A percentile compares a stretch with the other conserved stretches of the same genome.
Evolutionary conservation across 164 flowering plant species (phyloP).

Genomic region (Magnolia kwangsiensis): DNA sequence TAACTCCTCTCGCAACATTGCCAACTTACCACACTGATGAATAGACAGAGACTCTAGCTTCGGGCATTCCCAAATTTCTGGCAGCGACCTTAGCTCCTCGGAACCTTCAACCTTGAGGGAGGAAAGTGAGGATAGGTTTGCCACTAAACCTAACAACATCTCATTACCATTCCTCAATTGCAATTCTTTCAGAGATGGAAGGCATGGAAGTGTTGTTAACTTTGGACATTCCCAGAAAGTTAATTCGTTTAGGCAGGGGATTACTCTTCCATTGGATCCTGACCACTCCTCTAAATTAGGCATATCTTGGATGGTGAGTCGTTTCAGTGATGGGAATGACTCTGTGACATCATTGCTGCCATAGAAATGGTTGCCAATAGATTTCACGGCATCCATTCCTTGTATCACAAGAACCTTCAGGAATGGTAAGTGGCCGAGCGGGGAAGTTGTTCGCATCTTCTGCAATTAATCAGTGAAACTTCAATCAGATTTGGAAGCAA

Average conservation of each 20-base stretch:
- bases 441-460: slow-evolving; percentile 7
- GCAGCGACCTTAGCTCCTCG: no score
- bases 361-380: background rate
- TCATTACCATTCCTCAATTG: background rate
- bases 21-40: slow-evolving; percentile 7
- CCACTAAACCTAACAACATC: background rate
- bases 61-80: no score
- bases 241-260: slow-evolving; percentile 7
- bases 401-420: background rate
- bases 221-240: slow-evolving; percentile 7
- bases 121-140: background rate
- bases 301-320: slow-evolving; percentile 3
- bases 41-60: background rate
- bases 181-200: slow-evolving; percentile 1
- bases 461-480: slow-evolving; percentile 17
- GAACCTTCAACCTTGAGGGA: no score
- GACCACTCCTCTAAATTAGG: slow-evolving; percentile 15
- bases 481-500: slow-evolving; percentile 7
- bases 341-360: background rate
- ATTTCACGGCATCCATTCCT: background rate
- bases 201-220: slow-evolving; percentile 4
- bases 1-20: background rate
- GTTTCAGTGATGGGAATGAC: slow-evolving; percentile 8
- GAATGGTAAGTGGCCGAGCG: slow-evolving; percentile 18
- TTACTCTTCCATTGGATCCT: background rate